Percentiles rank a stretch among this genome's conserved stretches.
phyloP scores from a whole-genome alignment of 164 flowering plant species.

The Magnolia officinalis region DNA sequence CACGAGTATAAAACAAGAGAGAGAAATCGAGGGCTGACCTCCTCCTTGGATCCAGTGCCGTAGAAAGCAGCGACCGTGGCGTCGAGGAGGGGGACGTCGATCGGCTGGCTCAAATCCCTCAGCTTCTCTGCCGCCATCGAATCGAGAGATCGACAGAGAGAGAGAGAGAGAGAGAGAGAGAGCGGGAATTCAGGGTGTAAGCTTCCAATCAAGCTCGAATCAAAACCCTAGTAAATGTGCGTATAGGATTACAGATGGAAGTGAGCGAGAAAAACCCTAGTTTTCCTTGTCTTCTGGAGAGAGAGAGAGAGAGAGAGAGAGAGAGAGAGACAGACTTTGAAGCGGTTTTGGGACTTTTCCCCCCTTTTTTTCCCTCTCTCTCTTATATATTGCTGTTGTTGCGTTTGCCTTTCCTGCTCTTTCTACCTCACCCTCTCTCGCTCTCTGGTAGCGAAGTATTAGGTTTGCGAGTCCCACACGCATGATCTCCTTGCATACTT shows the following conservation, averaged over 20 bases:
- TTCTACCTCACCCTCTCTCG: not conserved
- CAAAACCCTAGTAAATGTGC: conserved; percentile 5
- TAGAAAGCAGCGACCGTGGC: conserved; percentile 96
- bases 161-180: not conserved
- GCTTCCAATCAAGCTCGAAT: not conserved
- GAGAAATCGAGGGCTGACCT: conserved; percentile 37
- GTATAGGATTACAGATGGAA: not conserved
- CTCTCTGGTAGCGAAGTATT: not conserved
- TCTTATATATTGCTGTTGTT: not conserved
- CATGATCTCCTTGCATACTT: not conserved
- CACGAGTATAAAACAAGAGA: not conserved
- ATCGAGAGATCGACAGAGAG: not conserved
- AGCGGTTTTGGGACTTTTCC: conserved; percentile 10
- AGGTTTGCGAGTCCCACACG: not conserved
- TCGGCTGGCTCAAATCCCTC: conserved; percentile 86
- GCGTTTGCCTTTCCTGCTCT: not conserved
- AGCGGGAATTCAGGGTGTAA: not conserved
- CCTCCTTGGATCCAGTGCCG: conserved; percentile 98
- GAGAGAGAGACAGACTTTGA: conserved; percentile 3
- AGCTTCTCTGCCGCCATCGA: conserved; percentile 91
- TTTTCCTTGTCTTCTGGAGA: not conserved
- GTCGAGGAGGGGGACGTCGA: conserved; percentile 87
- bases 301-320: not conserved
- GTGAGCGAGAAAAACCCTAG: conserved; percentile 7
- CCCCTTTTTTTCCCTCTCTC: not conserved